Percentiles rank a stretch among this genome's conserved stretches.
Evolutionary conservation across 1,139 yeast species (phyloP).

Genomic region (Diutina ranongensis): DNA sequence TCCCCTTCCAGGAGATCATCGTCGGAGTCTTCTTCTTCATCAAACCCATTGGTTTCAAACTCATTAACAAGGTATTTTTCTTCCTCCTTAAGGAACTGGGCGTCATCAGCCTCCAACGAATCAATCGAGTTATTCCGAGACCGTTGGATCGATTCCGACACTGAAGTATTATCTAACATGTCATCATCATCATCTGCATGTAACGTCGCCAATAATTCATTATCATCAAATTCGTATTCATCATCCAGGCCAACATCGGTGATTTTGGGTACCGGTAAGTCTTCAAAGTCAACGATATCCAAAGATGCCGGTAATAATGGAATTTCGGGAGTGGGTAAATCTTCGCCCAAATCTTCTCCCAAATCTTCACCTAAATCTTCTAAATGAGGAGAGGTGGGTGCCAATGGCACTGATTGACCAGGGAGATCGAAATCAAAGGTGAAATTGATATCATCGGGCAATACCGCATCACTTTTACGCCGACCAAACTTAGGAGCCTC

Average conservation of each 20-base stretch:
- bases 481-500: constrained; percentile 11
- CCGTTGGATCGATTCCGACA: not conserved
- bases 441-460: constrained; percentile 43
- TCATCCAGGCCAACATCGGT: constrained; percentile 48
- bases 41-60: constrained; percentile 37
- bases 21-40: constrained; percentile 22
- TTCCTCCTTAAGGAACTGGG: constrained; percentile 34
- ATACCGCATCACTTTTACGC: constrained; percentile 27
- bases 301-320: not conserved
- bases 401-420: constrained; percentile 9
- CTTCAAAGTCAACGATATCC: constrained; percentile 11
- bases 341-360: constrained; percentile 32
- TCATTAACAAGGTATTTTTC: constrained; percentile 36
- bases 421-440: constrained; percentile 43
- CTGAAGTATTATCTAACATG: constrained; percentile 24
- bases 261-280: constrained; percentile 37
- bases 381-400: not conserved
- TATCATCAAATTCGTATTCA: constrained; percentile 62
- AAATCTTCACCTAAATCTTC: constrained; percentile 43
- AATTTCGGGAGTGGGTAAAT: not conserved
- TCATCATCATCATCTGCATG: constrained; percentile 47
- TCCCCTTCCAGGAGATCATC: constrained; percentile 18
- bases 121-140: not conserved
- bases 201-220: constrained; percentile 55
- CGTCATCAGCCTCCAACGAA: constrained; percentile 36